These are phyloP conservation scores for Fusarium sp. DNA, from an alignment of 2,329 filamentous ascomycete genomes.

Conservation along the genomic window DNA sequence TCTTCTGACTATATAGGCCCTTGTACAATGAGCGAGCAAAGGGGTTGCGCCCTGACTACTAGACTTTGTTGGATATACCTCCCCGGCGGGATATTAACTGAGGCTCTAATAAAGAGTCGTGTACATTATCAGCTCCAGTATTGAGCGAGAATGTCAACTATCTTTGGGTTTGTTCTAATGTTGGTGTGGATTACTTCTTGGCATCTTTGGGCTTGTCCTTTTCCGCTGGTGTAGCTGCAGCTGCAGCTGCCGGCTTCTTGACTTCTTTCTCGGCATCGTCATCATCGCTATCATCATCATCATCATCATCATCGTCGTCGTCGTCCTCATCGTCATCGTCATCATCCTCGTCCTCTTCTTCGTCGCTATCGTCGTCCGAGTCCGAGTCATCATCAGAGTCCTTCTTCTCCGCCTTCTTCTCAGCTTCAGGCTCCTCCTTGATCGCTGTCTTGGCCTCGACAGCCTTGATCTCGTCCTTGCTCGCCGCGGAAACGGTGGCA, in stretches of 20 bases:
- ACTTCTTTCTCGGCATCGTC: conserved; percentile 24
- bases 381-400: conserved; percentile 46
- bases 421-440: conserved; percentile 54
- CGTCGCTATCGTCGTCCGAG: conserved; percentile 37
- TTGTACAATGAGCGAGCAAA: conserved; percentile 24
- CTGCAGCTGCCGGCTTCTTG: conserved; percentile 25
- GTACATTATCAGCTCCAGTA: conserved; percentile 20
- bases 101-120: conserved; percentile 22
- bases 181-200: conserved; percentile 17
- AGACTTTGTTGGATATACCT: conserved; percentile 34
- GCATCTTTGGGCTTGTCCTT: conserved; percentile 30
- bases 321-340: conserved; percentile 21
- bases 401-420: conserved; percentile 50
- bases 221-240: conserved; percentile 5
- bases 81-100: conserved; percentile 32
- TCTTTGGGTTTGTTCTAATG: conserved; percentile 20
- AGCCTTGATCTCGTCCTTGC: conserved; percentile 54
- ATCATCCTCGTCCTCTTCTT: conserved; percentile 36
- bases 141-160: conserved; percentile 11
- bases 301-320: conserved; percentile 23
- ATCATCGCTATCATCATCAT: conserved; percentile 37
- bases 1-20: conserved; percentile 17
- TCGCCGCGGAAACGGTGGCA: conserved; percentile 48
- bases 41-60: conserved; percentile 22
- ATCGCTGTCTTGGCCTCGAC: conserved; percentile 52